These are phyloP conservation scores for Carpinus viminea DNA, from an alignment of 306 rosid species.

Conservation along the genomic window DNA sequence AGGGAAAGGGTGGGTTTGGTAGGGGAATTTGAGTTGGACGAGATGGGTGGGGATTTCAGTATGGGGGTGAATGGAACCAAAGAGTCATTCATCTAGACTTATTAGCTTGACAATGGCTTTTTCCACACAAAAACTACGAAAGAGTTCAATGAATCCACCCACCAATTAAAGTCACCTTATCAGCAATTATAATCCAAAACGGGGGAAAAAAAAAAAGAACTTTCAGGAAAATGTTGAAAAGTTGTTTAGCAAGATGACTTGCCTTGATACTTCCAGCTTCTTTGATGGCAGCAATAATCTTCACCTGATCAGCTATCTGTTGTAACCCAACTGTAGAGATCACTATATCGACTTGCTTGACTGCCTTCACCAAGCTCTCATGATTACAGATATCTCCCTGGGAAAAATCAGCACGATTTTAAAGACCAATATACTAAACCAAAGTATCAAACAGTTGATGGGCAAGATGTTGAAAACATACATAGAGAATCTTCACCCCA, in stretches of 20 bases:
- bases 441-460: not conserved
- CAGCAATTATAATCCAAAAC: not conserved
- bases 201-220: not conserved
- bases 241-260: not conserved
- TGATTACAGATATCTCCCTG: constrained; percentile 40
- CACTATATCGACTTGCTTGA: constrained; percentile 49
- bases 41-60: too few species aligned
- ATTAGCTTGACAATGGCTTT: too few species aligned
- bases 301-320: constrained; percentile 30
- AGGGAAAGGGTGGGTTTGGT: too few species aligned
- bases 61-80: too few species aligned
- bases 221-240: not conserved
- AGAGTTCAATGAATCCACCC: not conserved
- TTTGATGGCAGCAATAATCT: constrained; percentile 50
- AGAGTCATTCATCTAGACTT: too few species aligned
- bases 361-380: constrained; percentile 39
- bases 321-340: constrained; percentile 30
- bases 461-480: not conserved
- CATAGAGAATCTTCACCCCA: constrained; percentile 33
- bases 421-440: not conserved
- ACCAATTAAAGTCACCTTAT: not conserved
- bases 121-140: too few species aligned
- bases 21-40: too few species aligned
- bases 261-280: constrained; percentile 51
- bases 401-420: not conserved